Conservation (phyloP, 2,329 filamentous ascomycete species). For the Cytospora paraplurivora region DNA sequence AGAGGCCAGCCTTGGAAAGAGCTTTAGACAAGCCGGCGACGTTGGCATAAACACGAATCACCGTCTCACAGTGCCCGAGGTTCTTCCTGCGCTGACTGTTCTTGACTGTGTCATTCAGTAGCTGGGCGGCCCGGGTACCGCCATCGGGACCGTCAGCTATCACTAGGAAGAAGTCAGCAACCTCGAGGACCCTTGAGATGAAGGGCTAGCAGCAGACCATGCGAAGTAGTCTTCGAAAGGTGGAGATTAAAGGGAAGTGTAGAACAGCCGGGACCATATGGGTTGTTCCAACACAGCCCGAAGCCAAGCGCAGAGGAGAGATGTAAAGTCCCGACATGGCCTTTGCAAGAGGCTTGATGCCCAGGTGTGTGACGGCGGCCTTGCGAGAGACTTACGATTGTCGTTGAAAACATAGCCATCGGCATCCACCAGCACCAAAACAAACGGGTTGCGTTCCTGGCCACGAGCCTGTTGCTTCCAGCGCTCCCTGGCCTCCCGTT, state of each 20-base stretch:
- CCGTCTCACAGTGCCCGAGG: slow-evolving; percentile 53
- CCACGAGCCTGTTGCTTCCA: slow-evolving; percentile 56
- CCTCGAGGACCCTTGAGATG: background rate
- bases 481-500: slow-evolving; percentile 53
- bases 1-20: slow-evolving; percentile 50
- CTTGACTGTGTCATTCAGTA: slow-evolving; percentile 54
- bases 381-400: slow-evolving; percentile 31
- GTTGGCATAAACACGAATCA: slow-evolving; percentile 60
- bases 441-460: slow-evolving; percentile 58
- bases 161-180: slow-evolving; percentile 32
- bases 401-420: slow-evolving; percentile 62
- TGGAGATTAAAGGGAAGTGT: background rate
- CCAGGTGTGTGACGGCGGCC: background rate
- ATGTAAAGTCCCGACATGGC: background rate
- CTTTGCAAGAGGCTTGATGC: background rate
- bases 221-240: background rate
- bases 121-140: slow-evolving; percentile 56
- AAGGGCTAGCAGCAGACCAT: background rate
- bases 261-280: background rate
- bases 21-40: slow-evolving; percentile 54
- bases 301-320: too few relatives aligned
- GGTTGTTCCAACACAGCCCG: background rate
- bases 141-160: slow-evolving; percentile 53
- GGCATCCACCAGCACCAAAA: slow-evolving; percentile 63
- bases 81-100: slow-evolving; percentile 49